These are phyloP conservation scores for Dioscorea zingiberensis DNA, from an alignment of 106 monocot species.

Conservation along the genomic window DNA sequence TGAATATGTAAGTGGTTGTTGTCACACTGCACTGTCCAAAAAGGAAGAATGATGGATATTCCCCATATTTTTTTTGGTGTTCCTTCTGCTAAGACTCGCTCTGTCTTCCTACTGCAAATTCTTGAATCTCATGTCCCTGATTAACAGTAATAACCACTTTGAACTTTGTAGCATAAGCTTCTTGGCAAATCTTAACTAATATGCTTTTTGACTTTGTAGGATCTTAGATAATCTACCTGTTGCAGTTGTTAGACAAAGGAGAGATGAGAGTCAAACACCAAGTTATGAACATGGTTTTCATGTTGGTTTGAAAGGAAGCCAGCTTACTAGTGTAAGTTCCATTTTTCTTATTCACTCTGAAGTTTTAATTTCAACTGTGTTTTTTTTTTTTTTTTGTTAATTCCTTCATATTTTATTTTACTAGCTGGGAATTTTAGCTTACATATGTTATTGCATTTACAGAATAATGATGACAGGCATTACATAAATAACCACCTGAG, in stretches of 20 bases:
- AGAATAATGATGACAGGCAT: conserved; percentile 44
- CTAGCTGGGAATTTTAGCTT: too few relatives aligned
- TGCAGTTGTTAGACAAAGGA: conserved; percentile 49
- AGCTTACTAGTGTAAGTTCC: conserved; percentile 11
- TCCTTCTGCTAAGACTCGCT: too few relatives aligned
- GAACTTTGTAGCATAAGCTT: too few relatives aligned
- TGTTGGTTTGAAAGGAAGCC: conserved; percentile 25
- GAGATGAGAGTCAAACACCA: conserved; percentile 34
- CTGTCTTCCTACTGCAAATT: too few relatives aligned
- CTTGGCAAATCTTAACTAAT: background rate
- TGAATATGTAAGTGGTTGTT: conserved; percentile 29
- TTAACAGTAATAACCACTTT: too few relatives aligned
- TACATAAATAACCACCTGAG: conserved; percentile 61
- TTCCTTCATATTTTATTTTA: background rate
- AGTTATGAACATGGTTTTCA: conserved; percentile 55
- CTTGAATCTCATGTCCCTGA: too few relatives aligned
- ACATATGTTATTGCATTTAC: background rate
- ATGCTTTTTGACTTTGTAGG: conserved; percentile 12
- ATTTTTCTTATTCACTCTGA: background rate
- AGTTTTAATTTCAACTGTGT: background rate
- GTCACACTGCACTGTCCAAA: too few relatives aligned
- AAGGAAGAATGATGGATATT: too few relatives aligned
- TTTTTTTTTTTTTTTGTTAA: too few relatives aligned
- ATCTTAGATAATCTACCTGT: conserved; percentile 76
- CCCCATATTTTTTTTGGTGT: too few relatives aligned